Conservation (phyloP, 768 basidiomycete genomes). For the Hortiboletus flavorubellus region DNA sequence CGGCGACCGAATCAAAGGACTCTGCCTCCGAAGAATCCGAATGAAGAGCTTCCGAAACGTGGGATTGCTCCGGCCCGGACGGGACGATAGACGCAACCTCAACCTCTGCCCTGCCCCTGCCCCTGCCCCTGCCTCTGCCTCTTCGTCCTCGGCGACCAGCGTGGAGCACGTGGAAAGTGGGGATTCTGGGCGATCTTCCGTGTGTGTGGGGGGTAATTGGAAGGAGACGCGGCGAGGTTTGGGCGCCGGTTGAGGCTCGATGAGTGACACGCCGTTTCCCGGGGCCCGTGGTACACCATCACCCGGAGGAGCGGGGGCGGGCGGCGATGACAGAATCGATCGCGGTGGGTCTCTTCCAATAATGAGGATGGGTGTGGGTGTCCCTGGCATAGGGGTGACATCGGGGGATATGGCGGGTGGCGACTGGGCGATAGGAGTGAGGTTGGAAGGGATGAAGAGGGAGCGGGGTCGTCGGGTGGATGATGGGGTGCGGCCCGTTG, state of each 20-base stretch:
- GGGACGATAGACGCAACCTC: background rate
- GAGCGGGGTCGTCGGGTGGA: background rate
- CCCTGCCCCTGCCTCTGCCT: background rate
- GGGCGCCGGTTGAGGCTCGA: background rate
- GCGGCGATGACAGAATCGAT: background rate
- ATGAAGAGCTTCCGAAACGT: background rate
- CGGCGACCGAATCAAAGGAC: background rate
- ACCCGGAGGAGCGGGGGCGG: background rate
- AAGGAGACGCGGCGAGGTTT: slow-evolving; percentile 4
- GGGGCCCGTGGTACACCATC: background rate
- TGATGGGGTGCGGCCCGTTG: background rate
- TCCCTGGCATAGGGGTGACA: background rate
- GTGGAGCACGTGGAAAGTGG: slow-evolving; percentile 16
- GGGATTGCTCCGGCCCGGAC: background rate
- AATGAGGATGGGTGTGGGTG: slow-evolving; percentile 8
- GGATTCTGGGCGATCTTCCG: background rate
- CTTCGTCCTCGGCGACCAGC: background rate
- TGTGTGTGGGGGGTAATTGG: background rate
- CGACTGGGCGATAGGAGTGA: background rate
- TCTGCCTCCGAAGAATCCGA: background rate
- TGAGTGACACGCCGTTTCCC: background rate
- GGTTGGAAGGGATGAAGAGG: background rate
- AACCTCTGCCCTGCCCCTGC: background rate
- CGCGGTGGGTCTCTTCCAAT: slow-evolving; percentile 6
- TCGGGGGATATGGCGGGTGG: background rate